Base-by-base conservation (phyloP, 2,329 filamentous ascomycete genomes). In the Pseudogymnoascus sp. region DNA sequence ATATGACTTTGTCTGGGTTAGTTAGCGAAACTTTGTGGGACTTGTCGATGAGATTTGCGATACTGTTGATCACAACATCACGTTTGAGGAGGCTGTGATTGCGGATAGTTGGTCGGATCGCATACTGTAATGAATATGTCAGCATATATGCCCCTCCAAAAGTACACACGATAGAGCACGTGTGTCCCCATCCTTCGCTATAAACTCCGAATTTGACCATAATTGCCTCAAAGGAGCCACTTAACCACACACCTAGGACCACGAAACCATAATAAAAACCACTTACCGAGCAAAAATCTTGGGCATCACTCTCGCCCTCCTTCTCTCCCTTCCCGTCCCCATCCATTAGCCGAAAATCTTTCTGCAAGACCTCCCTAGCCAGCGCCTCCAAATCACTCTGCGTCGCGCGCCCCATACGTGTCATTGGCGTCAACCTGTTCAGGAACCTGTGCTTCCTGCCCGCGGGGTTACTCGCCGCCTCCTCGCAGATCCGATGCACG, bases 91-190 rank as follows among this genome's bases (percentile, higher is more conserved):
- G 80, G 68, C 80, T 87, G 75, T 93, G 87, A 70, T 89, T 90
- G 63, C 90, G 86, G 66, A 91, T 84, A 13, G 84, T 88, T n/a
- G 88, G 85, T 50, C 90, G 85, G 68, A 96, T 93, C n/a, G 90
- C 90, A 75, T 91, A 95, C 90, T 93, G 66, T 28, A 23, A 38
- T 57, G 50, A 23, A 38, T 57, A 28, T 33, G 50, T 57, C 50
- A 57, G 50, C 13, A 33, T 57, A 21, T 3, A 13, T 33, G 10
- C 7, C 26, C 28, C 47, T 17, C 23, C 23, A 23, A 50, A 13
- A 10, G n/a, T 11, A 15, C 47, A 31, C 31, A 33, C 5, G 4
- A 53, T 31, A 11, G 47, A 53, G 47, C 47, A 53, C 47, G 47
- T 31, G 47, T 31, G n/a, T n/a, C 47, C 17, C 8, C 28, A 57